These are phyloP conservation scores for Plicaturopsis crispa DNA, from an alignment of 768 basidiomycete genomes.

Conservation along the genomic window DNA sequence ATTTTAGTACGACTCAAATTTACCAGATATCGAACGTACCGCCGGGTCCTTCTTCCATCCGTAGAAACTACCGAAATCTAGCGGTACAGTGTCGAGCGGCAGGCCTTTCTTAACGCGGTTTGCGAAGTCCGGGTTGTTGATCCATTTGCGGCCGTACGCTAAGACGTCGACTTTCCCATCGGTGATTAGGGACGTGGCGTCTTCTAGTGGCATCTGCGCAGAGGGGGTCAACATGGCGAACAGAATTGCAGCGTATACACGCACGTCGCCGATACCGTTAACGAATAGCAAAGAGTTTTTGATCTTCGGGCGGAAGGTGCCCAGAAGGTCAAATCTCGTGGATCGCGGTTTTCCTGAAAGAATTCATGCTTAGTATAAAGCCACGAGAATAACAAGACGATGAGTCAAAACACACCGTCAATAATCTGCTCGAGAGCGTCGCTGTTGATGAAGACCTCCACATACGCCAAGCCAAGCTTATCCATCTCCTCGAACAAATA, in stretches of 20 bases:
- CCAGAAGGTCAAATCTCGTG: conserved; percentile 21
- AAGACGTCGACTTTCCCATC: conserved; percentile 18
- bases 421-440: conserved; percentile 11
- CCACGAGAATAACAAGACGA: too few relatives aligned
- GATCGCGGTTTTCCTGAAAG: too few relatives aligned
- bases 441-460: conserved; percentile 14
- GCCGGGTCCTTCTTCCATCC: too few relatives aligned
- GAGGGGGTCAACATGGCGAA: too few relatives aligned
- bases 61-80: too few relatives aligned
- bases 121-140: conserved; percentile 22
- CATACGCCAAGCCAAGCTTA: conserved; percentile 17
- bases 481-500: conserved; percentile 18
- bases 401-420: too few relatives aligned
- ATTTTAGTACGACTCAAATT: too few relatives aligned
- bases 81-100: conserved; percentile 15
- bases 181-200: background rate
- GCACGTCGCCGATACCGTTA: conserved; percentile 18
- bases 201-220: conserved; percentile 2
- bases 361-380: too few relatives aligned
- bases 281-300: conserved; percentile 16
- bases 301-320: conserved; percentile 16
- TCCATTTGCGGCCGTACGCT: conserved; percentile 19
- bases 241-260: conserved; percentile 17
- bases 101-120: conserved; percentile 17
- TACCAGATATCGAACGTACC: too few relatives aligned